Conservation (phyloP, 2,329 filamentous ascomycete genomes). For the Cytospora piceicola region DNA sequence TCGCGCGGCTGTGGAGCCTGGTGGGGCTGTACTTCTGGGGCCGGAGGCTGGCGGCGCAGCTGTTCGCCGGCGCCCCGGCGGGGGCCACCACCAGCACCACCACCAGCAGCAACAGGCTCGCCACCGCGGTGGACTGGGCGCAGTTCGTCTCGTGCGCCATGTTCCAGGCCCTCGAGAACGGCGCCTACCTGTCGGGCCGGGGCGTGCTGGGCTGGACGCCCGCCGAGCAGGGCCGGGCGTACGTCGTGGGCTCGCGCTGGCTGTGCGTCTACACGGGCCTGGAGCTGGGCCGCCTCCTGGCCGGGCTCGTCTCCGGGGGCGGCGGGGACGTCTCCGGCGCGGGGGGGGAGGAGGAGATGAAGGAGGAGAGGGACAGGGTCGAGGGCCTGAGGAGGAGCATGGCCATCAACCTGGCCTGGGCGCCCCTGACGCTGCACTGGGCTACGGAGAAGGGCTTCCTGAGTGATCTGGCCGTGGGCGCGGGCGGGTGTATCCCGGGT, state of each 20-base stretch:
- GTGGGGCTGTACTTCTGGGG: conserved; percentile 74
- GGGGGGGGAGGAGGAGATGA: too few relatives aligned
- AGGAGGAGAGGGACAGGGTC: conserved; percentile 52
- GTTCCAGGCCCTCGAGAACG: conserved; percentile 85
- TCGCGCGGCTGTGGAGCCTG: conserved; percentile 76
- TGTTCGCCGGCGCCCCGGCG: conserved; percentile 39
- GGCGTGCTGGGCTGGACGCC: conserved; percentile 66
- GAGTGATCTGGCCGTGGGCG: conserved; percentile 46
- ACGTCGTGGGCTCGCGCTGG: conserved; percentile 74
- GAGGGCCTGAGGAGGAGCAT: conserved; percentile 67
- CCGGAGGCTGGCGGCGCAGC: conserved; percentile 50
- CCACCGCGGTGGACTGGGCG: conserved; percentile 60
- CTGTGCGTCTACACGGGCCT: conserved; percentile 80
- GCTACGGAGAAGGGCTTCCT: conserved; percentile 66
- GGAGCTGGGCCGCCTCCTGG: conserved; percentile 70
- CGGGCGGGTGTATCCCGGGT: conserved; percentile 51
- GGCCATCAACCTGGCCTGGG: conserved; percentile 73
- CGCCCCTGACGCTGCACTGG: conserved; percentile 85
- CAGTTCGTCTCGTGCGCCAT: conserved; percentile 69
- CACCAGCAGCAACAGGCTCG: conserved; percentile 47
- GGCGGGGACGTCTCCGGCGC: conserved; percentile 43
- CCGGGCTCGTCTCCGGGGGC: conserved; percentile 48
- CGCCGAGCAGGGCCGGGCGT: conserved; percentile 63
- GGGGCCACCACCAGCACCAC: conserved; percentile 37
- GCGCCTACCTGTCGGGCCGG: conserved; percentile 74